A percentile compares a stretch with the other conserved stretches of the same genome.
phyloP scores from a whole-genome alignment of 2,329 filamentous ascomycete genomes.

The Salinomyces thailandicus region DNA sequence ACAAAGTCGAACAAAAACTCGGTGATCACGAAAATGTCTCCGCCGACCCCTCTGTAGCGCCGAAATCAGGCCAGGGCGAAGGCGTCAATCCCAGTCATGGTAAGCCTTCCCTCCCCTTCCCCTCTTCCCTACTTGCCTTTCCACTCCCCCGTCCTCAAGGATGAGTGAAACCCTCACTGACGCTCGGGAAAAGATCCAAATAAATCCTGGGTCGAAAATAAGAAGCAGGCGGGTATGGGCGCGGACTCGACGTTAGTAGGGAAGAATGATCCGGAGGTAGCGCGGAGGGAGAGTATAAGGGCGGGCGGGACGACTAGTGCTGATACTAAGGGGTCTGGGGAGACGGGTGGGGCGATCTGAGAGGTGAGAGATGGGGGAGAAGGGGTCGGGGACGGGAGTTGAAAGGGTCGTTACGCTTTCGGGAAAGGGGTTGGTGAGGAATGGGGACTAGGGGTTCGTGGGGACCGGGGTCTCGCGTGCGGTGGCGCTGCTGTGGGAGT shows the following conservation, averaged over 20 bases:
- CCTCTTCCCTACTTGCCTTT: too few relatives aligned
- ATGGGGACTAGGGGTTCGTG: too few relatives aligned
- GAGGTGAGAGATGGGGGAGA: too few relatives aligned
- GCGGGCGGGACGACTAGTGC: constrained; percentile 2
- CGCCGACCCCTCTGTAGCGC: background rate
- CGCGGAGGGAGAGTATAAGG: background rate
- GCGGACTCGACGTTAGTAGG: background rate
- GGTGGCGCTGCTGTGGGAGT: too few relatives aligned
- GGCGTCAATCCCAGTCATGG: constrained; percentile 4
- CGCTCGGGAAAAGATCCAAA: too few relatives aligned
- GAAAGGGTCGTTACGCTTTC: too few relatives aligned
- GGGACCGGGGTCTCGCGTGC: too few relatives aligned
- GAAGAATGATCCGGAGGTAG: too few relatives aligned
- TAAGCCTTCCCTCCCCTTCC: background rate
- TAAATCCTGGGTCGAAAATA: constrained; percentile 5
- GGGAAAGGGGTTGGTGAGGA: too few relatives aligned
- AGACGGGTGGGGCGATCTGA: background rate
- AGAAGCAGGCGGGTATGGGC: constrained; percentile 4
- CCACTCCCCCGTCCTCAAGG: background rate
- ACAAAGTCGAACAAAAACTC: constrained; percentile 6
- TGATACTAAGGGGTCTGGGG: background rate
- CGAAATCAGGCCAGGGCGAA: constrained; percentile 2
- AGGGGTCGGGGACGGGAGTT: too few relatives aligned
- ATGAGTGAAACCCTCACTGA: too few relatives aligned
- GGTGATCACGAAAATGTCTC: constrained; percentile 6